Percentiles rank a stretch among this genome's conserved stretches.
These are phyloP conservation scores for Aureobasidium mangrovei DNA, from an alignment of 2,329 filamentous ascomycete species.

Conservation along the genomic window DNA sequence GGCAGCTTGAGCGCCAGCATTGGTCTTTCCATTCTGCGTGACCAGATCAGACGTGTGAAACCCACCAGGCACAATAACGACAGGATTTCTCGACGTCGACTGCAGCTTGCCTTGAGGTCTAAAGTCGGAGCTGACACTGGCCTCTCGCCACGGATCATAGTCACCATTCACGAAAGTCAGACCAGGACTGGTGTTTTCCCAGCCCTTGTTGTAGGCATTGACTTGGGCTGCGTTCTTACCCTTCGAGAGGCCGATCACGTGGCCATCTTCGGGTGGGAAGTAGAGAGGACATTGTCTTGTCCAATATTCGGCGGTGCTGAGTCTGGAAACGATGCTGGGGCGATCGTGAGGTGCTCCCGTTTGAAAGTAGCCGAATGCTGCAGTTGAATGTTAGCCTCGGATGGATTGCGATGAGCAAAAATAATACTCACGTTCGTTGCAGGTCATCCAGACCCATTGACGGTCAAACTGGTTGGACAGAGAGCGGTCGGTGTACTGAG, in stretches of 20 bases:
- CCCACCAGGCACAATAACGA: slow-evolving; percentile 45
- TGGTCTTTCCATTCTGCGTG: slow-evolving; percentile 37
- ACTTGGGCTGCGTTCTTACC: slow-evolving; percentile 41
- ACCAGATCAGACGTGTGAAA: slow-evolving; percentile 50
- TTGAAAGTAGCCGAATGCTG: slow-evolving; percentile 48
- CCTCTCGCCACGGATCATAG: slow-evolving; percentile 52
- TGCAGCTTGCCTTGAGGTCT: slow-evolving; percentile 47
- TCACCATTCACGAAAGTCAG: slow-evolving; percentile 52
- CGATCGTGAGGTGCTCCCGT: slow-evolving; percentile 40
- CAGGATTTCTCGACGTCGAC: slow-evolving; percentile 40
- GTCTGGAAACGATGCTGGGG: slow-evolving; percentile 44
- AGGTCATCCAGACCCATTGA: slow-evolving; percentile 54
- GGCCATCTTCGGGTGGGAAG: slow-evolving; percentile 46
- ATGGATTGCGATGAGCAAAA: background rate
- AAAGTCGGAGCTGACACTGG: slow-evolving; percentile 44
- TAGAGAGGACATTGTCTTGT: slow-evolving; percentile 47
- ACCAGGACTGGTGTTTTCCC: slow-evolving; percentile 42
- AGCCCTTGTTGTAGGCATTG: slow-evolving; percentile 49
- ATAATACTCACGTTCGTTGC: slow-evolving; percentile 45
- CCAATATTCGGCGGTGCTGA: slow-evolving; percentile 45
- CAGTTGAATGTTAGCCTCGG: background rate
- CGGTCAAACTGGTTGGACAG: slow-evolving; percentile 40
- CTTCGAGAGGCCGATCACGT: slow-evolving; percentile 40
- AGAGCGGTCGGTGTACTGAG: slow-evolving; percentile 43
- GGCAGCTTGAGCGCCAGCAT: slow-evolving; percentile 40